Base-by-base conservation (phyloP, 352 stramenopile species). In the Globisporangium radiosum region DNA sequence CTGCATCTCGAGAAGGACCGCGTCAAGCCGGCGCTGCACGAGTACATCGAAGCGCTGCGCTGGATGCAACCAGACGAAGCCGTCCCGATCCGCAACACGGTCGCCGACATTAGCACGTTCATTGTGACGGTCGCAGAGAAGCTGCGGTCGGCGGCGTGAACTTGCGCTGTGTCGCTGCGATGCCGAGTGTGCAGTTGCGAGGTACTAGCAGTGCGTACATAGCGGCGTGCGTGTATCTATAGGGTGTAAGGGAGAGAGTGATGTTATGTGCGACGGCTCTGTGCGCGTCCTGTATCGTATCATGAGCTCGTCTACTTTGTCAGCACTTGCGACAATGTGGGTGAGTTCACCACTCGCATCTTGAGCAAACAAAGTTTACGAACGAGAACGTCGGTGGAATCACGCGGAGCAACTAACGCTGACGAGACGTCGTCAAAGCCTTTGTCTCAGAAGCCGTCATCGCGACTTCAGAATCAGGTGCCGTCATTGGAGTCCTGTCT, bases 21-120 rank as follows among this genome's bases (percentile, higher is more conserved):
- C 3, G 66, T 90, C 11, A 87, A 88, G 52, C 60, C 61, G 3
- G 79, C 81, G 13, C 60, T 92, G 43, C 79, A 90, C 54, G 70
- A 88, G 51, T 92, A 92, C 59, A 92, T 92, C 45, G 74, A 89
- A 52, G 70, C 79, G 38, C 66, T 92, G 60, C 75, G 83, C 50
- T 92, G 81, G 81, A 86, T 90, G 76, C 44, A 56, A 4, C 57
- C 69, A 1, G 72, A 87, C 10, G 81, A 84, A 42, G 69, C 64
- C 0, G 60, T 65, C 43, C 65, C 76, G 60, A 88, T 91, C 48
- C 77, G 81, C 43, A 88, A 87, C 59, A 90, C 76, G 1, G 70
- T 92, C 49, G 68, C 63, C 10, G 79, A 92, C 57, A 87, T 92
- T 42, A 70, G 66, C 14, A 75, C 78, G 19, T 81, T 88, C 13